These are phyloP conservation scores for Moricandia arvensis DNA, from an alignment of 345 rosid genomes.

Conservation along the genomic window DNA sequence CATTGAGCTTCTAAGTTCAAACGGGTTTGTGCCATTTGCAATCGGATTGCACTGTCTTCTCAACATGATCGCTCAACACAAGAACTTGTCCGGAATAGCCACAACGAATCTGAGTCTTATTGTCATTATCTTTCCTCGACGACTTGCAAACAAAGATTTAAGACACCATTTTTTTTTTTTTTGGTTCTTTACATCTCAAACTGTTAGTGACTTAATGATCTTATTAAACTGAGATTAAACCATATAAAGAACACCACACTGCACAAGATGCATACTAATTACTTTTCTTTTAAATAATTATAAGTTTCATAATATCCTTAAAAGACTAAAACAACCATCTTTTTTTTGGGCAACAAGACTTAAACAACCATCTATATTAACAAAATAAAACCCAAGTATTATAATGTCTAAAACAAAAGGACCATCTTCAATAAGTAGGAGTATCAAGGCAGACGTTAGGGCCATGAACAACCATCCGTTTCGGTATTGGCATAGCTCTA, in stretches of 20 bases:
- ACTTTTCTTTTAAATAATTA: neutral
- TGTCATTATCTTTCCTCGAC: constrained; percentile 26
- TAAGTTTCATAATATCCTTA: neutral
- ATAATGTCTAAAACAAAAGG: neutral
- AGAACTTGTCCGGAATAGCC: constrained; percentile 49
- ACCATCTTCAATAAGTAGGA: neutral
- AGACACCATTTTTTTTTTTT: neutral
- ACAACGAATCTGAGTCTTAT: constrained; percentile 50
- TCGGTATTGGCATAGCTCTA: neutral
- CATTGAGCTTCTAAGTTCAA: constrained; percentile 56
- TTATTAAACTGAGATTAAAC: neutral
- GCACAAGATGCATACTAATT: neutral
- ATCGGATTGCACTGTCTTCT: constrained; percentile 65
- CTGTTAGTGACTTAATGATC: neutral
- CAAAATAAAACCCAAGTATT: no score
- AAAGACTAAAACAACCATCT: no score
- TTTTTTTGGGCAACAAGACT: no score
- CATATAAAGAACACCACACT: neutral
- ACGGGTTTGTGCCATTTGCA: constrained; percentile 70
- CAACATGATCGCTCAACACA: constrained; percentile 46
- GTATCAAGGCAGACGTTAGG: neutral
- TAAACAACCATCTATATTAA: no score
- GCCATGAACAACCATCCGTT: neutral
- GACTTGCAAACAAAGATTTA: neutral
- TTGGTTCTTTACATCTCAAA: neutral